Evolutionary conservation across 331 rosid genomes (phyloP), one percentile per base, ranked within the genome.

Genomic region (Ulmus americana): DNA sequence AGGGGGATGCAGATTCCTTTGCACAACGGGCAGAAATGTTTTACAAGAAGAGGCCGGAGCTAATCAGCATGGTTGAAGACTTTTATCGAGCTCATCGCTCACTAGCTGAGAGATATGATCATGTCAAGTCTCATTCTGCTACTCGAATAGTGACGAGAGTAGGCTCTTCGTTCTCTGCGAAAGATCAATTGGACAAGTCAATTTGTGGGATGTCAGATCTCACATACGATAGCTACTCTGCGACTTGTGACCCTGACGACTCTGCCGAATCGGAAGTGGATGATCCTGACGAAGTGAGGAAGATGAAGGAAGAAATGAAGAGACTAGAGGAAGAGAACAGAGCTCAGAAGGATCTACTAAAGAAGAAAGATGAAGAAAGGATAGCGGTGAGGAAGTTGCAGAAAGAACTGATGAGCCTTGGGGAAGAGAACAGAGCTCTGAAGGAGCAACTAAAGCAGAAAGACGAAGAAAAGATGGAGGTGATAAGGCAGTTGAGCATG

Each of bases 21-120:
- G 88, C 91, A 0, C 59, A 79, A 55, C 90, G 96, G 7, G 96
- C 96, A 35, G 97, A 91, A 84, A 88, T 91, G 95, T 88, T 86
- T 68, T 91, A 88, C 87, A 82, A 88, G 79, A 84, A 83, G 64
- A 74, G 96, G 45, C 96, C 97, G 0, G 82, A 88, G 69, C 90
- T 91, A 40, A 67, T 91, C 39, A 65, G 85, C 50, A 77, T 91
- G 91, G 90, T 91, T 52, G 85, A 88, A 77, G 87, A 91, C 45
- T 86, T 91, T 69, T 91, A 88, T 53, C 78, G 90, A 58, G 66
- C 88, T 64, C 95, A 91, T 45, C 87, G 90, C 2, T 86, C 88
- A 1, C 67, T 91, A 39, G 88, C 96, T 1, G 92, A 86, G 81
- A 83, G 81, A 66, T 84, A 81, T 65, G 90, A 88, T 81, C 96